Conservation (phyloP, 345 rosid species). For the Carallia pectinifolia region DNA sequence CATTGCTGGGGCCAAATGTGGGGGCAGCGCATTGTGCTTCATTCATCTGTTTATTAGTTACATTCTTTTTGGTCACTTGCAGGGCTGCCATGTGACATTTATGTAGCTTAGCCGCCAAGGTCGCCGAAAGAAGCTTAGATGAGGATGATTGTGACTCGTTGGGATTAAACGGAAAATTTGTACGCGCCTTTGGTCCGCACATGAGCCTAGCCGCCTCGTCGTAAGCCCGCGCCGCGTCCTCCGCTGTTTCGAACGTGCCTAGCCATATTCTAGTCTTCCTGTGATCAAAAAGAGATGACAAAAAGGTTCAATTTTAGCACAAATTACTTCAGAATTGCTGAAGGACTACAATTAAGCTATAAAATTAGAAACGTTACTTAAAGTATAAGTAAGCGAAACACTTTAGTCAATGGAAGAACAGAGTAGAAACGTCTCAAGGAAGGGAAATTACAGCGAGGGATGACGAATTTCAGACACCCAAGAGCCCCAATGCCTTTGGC, state of each 20-base stretch:
- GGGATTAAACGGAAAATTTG: constrained; percentile 30
- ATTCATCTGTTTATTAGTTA: constrained; percentile 1
- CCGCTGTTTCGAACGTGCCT: constrained; percentile 37
- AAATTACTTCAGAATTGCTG: neutral
- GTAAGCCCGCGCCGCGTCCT: constrained; percentile 32
- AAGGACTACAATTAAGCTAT: too few species aligned
- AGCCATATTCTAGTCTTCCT: constrained; percentile 40
- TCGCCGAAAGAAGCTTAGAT: constrained; percentile 32
- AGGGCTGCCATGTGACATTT: constrained; percentile 31
- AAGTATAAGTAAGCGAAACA: neutral
- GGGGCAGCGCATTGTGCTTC: neutral
- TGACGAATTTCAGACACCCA: constrained; percentile 37
- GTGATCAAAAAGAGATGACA: neutral
- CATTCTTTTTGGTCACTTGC: constrained; percentile 20
- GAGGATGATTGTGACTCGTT: constrained; percentile 29
- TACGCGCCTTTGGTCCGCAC: constrained; percentile 32
- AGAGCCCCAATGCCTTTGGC: constrained; percentile 37
- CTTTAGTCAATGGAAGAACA: neutral
- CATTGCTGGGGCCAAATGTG: constrained; percentile 3
- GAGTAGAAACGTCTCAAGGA: neutral
- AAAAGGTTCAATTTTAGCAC: neutral
- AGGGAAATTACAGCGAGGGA: constrained; percentile 22
- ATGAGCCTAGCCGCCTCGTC: constrained; percentile 36
- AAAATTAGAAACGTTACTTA: neutral
- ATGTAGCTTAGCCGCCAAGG: constrained; percentile 28